Percentiles rank a stretch among this genome's conserved stretches.
Evolutionary conservation across 495 filamentous ascomycete species (phyloP).

Genomic region (Stereocaulon alpinum): DNA sequence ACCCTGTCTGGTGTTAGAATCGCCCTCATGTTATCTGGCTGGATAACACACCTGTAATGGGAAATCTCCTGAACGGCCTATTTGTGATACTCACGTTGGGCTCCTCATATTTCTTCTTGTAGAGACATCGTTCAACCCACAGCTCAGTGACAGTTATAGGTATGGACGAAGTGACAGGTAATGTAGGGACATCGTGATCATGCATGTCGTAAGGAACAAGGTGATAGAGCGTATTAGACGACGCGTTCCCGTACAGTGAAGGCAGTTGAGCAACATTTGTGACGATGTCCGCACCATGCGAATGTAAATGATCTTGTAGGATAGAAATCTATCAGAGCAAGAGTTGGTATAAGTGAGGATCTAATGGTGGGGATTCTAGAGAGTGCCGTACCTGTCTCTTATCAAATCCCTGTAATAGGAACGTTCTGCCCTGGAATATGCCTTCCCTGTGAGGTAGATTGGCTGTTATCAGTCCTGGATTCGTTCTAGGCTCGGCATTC

Average conservation of each 20-base stretch:
- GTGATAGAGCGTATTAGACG: constrained; percentile 37
- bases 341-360: not conserved
- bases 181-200: constrained; percentile 29
- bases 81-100: constrained; percentile 63
- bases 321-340: constrained; percentile 29
- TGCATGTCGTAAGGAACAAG: constrained; percentile 46
- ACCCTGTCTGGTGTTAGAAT: constrained; percentile 35
- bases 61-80: constrained; percentile 60
- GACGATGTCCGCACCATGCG: constrained; percentile 43
- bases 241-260: constrained; percentile 32
- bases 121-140: constrained; percentile 83
- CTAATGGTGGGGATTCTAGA: not conserved
- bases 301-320: constrained; percentile 41
- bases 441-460: constrained; percentile 22
- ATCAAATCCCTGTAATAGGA: constrained; percentile 59
- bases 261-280: constrained; percentile 33
- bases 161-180: constrained; percentile 35
- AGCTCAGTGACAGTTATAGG: constrained; percentile 67
- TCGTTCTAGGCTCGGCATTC: not conserved
- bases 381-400: constrained; percentile 36
- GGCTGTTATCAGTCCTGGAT: not conserved
- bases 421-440: constrained; percentile 45
- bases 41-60: constrained; percentile 44
- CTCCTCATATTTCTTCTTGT: constrained; percentile 57
- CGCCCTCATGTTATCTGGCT: not conserved